Conservation (phyloP, 2,329 filamentous ascomycete species). For the Aspergillus sp. region DNA sequence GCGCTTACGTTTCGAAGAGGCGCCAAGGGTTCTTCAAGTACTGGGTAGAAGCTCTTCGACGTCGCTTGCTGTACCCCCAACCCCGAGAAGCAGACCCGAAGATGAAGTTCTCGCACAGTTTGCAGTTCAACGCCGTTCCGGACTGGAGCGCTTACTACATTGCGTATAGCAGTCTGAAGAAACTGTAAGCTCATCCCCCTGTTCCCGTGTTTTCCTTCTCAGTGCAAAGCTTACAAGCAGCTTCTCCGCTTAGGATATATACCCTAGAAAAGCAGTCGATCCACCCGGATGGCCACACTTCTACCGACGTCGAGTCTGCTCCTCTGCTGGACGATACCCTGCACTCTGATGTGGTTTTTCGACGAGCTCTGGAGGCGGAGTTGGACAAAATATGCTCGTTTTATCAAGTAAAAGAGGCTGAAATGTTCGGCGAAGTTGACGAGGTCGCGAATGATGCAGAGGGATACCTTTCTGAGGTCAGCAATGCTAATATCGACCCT, state of each 20-base stretch:
- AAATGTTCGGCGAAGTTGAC: slow-evolving; percentile 73
- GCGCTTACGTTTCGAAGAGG: slow-evolving; percentile 7
- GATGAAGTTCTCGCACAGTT: slow-evolving; percentile 99
- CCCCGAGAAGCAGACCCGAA: slow-evolving; percentile 55
- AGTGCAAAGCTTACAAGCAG: slow-evolving; percentile 4
- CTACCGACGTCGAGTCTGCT: slow-evolving; percentile 69
- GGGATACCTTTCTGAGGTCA: slow-evolving; percentile 52
- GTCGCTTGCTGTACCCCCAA: slow-evolving; percentile 10
- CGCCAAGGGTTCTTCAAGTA: slow-evolving; percentile 20
- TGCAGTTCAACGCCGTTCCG: slow-evolving; percentile 99
- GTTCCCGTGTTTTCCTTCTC: not conserved
- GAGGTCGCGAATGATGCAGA: slow-evolving; percentile 67
- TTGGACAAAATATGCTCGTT: slow-evolving; percentile 91
- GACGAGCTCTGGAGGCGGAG: slow-evolving; percentile 72
- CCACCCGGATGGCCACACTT: slow-evolving; percentile 43
- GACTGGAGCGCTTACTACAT: slow-evolving; percentile 99
- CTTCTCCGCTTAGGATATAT: slow-evolving; percentile 62
- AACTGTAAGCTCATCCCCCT: slow-evolving; percentile 58
- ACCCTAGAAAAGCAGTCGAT: slow-evolving; percentile 79
- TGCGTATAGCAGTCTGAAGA: slow-evolving; percentile 97
- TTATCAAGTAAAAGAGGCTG: slow-evolving; percentile 78
- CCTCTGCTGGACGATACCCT: slow-evolving; percentile 60
- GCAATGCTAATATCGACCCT: slow-evolving; percentile 34
- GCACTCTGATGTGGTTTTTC: slow-evolving; percentile 74
- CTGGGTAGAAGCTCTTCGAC: slow-evolving; percentile 27